Conservation (phyloP, 805 yeast species). For the Candida boleticola region DNA sequence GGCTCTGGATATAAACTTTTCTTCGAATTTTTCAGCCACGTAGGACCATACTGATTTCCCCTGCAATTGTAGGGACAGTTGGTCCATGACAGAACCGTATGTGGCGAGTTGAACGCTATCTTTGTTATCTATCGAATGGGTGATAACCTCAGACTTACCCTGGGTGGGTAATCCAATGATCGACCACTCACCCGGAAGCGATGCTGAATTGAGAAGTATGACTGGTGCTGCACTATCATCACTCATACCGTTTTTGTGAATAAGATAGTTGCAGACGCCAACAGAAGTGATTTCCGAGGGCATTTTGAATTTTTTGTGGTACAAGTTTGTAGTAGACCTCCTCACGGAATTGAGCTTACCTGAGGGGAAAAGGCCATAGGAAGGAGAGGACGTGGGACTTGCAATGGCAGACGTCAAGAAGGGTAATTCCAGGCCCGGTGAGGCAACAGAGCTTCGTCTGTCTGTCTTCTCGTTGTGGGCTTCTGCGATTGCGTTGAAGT, state of each 20-base stretch:
- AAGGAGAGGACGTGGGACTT: neutral
- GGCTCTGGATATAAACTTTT: conserved; percentile 28
- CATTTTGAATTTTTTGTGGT: conserved; percentile 11
- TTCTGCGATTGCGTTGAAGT: conserved; percentile 57
- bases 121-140: conserved; percentile 56
- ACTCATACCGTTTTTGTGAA: conserved; percentile 11
- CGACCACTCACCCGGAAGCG: conserved; percentile 85
- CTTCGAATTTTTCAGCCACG: conserved; percentile 48
- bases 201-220: conserved; percentile 72
- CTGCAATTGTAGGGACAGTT: conserved; percentile 4
- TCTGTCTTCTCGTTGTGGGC: conserved; percentile 24
- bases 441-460: neutral
- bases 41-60: conserved; percentile 49
- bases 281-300: conserved; percentile 27
- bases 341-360: neutral
- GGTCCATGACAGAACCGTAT: conserved; percentile 19
- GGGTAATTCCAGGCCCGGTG: neutral
- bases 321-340: neutral
- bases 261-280: conserved; percentile 51
- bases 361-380: neutral
- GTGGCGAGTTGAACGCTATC: conserved; percentile 21
- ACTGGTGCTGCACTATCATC: conserved; percentile 30
- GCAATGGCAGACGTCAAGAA: neutral
- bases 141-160: conserved; percentile 45
- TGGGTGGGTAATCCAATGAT: conserved; percentile 70